phyloP scores from a whole-genome alignment of 352 stramenopile genomes.

The Elongisporangium senticosum region DNA sequence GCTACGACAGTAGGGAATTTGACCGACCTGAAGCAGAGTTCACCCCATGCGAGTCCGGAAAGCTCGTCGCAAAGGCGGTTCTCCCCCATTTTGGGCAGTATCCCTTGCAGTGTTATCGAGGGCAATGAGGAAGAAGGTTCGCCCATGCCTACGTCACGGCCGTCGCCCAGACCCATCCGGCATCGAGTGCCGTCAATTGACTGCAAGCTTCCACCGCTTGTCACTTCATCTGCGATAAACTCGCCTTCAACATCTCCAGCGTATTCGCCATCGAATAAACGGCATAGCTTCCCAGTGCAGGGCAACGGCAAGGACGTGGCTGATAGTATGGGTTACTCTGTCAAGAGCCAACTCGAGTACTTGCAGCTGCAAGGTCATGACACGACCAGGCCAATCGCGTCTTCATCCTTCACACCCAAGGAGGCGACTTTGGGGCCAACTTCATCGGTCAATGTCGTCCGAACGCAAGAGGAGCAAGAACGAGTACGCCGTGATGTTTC shows the following conservation, averaged over 20 bases:
- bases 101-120: background rate
- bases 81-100: background rate
- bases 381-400: background rate
- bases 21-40: background rate
- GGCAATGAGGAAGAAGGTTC: background rate
- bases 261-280: background rate
- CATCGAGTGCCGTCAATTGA: background rate
- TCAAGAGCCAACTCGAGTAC: background rate
- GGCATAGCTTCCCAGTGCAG: background rate
- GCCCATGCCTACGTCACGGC: background rate
- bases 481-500: background rate
- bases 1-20: constrained; percentile 1
- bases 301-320: background rate
- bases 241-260: background rate
- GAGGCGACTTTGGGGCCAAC: background rate
- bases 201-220: background rate
- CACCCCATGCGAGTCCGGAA: background rate
- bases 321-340: background rate
- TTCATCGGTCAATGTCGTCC: background rate
- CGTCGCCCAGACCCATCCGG: background rate
- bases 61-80: background rate
- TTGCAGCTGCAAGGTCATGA: background rate
- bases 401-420: background rate
- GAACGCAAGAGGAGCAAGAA: background rate
- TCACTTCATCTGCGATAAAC: background rate